A percentile compares a stretch with the other conserved stretches of the same genome.
These are phyloP conservation scores for Mycena albidolilacea DNA, from an alignment of 768 basidiomycete species.

Conservation along the genomic window DNA sequence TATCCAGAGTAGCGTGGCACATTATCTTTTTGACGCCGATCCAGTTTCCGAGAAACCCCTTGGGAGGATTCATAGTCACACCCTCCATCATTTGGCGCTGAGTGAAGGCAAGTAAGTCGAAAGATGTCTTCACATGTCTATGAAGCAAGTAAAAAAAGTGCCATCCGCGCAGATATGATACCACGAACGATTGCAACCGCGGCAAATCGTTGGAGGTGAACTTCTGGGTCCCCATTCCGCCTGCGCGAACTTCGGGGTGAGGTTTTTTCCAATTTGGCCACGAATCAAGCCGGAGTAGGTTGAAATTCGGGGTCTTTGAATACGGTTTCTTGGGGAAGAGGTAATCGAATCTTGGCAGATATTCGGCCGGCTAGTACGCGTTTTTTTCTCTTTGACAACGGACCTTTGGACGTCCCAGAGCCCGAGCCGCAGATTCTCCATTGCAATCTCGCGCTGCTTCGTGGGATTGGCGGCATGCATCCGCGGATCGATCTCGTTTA, in stretches of 20 bases:
- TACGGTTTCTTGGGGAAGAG: conserved; percentile 33
- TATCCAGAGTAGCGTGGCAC: conserved; percentile 37
- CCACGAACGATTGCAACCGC: conserved; percentile 28
- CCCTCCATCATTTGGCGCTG: conserved; percentile 35
- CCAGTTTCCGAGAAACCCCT: conserved; percentile 35
- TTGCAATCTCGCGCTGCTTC: conserved; percentile 26
- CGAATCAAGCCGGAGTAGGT: conserved; percentile 25
- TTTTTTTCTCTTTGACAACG: neutral
- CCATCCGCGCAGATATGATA: neutral
- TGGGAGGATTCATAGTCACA: conserved; percentile 25
- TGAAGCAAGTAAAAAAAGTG: neutral
- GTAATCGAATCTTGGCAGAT: conserved; percentile 35
- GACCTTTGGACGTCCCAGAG: conserved; percentile 41
- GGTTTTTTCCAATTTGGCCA: conserved; percentile 36
- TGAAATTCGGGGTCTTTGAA: conserved; percentile 32
- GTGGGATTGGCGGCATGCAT: conserved; percentile 22
- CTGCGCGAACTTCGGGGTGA: conserved; percentile 25
- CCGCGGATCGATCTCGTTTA: conserved; percentile 23
- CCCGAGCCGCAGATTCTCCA: conserved; percentile 30
- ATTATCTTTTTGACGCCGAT: conserved; percentile 42
- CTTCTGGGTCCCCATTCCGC: conserved; percentile 5
- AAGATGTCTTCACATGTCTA: conserved; percentile 43
- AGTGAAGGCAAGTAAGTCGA: conserved; percentile 39
- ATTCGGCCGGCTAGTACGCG: neutral
- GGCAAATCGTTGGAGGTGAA: conserved; percentile 10